These are phyloP conservation scores for Colletotrichum falcatum DNA, from an alignment of 2,329 filamentous ascomycete species.

Conservation along the genomic window DNA sequence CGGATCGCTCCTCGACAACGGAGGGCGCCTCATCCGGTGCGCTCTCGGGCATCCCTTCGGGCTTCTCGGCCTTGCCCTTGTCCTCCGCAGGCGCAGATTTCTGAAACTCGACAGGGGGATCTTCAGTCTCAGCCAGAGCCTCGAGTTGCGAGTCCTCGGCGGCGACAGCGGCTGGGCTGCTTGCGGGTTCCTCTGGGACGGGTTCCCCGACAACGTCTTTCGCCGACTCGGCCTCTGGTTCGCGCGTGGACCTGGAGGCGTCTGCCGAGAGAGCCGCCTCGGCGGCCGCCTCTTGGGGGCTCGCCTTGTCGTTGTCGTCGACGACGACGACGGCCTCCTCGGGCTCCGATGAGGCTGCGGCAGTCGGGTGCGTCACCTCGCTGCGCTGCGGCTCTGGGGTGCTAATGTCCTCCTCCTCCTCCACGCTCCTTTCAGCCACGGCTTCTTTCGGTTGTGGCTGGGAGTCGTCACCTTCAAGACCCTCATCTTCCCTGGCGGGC, in stretches of 20 bases:
- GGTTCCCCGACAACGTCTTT: background rate
- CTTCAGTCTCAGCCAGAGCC: background rate
- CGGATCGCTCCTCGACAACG: background rate
- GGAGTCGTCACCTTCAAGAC: conserved; percentile 34
- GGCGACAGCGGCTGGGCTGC: background rate
- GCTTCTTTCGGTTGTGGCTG: conserved; percentile 35
- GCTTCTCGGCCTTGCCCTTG: background rate
- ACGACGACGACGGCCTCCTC: background rate
- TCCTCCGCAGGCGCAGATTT: background rate
- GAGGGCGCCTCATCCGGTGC: background rate
- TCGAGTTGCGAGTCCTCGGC: background rate
- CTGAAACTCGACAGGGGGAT: background rate
- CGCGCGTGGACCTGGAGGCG: background rate
- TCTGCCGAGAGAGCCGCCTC: background rate
- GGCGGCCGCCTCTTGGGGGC: background rate
- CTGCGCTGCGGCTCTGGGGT: conserved; percentile 11
- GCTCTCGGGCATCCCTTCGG: background rate
- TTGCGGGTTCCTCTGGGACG: background rate
- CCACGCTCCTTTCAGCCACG: conserved; percentile 36
- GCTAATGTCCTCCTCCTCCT: conserved; percentile 18
- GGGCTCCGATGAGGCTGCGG: background rate
- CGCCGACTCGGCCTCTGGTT: background rate
- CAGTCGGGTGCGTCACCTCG: background rate
- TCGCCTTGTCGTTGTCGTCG: background rate
- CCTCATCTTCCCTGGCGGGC: conserved; percentile 22